Evolutionary conservation across 2,329 filamentous ascomycete genomes (phyloP).

Genomic region (Penicillium frequentans): DNA sequence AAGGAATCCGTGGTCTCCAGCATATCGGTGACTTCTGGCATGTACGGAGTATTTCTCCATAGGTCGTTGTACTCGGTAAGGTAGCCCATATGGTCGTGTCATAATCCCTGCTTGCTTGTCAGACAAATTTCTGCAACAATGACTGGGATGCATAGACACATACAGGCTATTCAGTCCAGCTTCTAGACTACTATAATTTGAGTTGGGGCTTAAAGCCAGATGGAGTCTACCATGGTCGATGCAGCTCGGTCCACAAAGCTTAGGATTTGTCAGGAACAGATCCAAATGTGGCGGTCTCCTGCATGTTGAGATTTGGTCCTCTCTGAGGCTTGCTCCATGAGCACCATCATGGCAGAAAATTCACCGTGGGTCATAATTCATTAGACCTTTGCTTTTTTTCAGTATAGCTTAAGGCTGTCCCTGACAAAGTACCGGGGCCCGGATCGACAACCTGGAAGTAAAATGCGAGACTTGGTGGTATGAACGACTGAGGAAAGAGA

Average conservation of each 20-base stretch:
- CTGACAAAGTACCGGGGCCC: not conserved
- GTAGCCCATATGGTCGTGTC: not conserved
- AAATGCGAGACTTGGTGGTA: too few species aligned
- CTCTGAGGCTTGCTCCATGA: not conserved
- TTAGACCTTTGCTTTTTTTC: not conserved
- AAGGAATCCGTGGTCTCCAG: not conserved
- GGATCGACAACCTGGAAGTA: not conserved
- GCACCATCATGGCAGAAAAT: too few species aligned
- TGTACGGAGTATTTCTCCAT: not conserved
- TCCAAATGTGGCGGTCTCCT: not conserved
- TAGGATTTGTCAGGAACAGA: not conserved
- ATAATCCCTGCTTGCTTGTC: not conserved
- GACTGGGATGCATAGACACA: not conserved
- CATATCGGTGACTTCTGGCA: not conserved
- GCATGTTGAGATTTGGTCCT: not conserved
- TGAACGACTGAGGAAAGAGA: not conserved
- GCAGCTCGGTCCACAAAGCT: not conserved
- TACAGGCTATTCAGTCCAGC: not conserved
- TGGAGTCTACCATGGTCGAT: too few species aligned
- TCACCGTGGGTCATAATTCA: not conserved
- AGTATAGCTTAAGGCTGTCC: not conserved
- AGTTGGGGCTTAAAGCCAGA: too few species aligned
- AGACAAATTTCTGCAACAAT: not conserved
- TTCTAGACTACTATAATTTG: not conserved
- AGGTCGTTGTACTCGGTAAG: not conserved